Conservation (phyloP, 2,329 filamentous ascomycete genomes). For the Beauveria asiatica region DNA sequence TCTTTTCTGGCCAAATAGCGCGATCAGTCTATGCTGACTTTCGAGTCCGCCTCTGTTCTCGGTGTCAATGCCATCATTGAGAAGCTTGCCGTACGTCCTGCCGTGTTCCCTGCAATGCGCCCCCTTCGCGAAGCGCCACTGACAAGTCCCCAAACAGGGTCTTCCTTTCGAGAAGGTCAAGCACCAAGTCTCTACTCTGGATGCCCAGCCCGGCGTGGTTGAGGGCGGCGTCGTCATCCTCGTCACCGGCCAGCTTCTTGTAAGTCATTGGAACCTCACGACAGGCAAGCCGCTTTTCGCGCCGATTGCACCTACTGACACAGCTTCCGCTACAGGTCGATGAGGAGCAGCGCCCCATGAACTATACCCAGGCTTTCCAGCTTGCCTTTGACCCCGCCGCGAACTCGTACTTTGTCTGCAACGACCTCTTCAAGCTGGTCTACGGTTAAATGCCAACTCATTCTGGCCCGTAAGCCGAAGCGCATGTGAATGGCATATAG, state of each 20-base stretch:
- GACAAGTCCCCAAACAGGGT: constrained; percentile 35
- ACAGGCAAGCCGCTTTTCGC: neutral
- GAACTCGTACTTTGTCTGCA: constrained; percentile 77
- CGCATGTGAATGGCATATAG: constrained; percentile 2
- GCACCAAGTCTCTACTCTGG: constrained; percentile 68
- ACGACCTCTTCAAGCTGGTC: constrained; percentile 91
- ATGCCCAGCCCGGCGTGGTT: constrained; percentile 66
- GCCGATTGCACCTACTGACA: neutral
- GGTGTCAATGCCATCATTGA: constrained; percentile 61
- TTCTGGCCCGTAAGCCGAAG: neutral
- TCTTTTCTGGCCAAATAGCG: constrained; percentile 42
- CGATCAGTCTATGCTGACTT: constrained; percentile 84
- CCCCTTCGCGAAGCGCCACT: neutral
- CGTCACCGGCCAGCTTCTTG: constrained; percentile 78
- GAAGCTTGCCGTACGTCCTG: constrained; percentile 64
- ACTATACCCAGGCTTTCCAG: constrained; percentile 85
- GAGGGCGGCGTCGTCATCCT: constrained; percentile 71
- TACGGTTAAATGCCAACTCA: constrained; percentile 41
- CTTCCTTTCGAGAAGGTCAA: constrained; percentile 76
- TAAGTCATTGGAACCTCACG: constrained; percentile 35
- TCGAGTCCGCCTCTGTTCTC: constrained; percentile 62
- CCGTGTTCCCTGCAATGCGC: neutral
- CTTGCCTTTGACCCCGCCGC: constrained; percentile 54
- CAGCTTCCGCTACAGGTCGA: constrained; percentile 55
- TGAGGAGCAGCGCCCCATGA: constrained; percentile 78